These are phyloP conservation scores for Entomortierella lignicola DNA, from an alignment of 192 early-diverging fungal species.

Conservation along the genomic window DNA sequence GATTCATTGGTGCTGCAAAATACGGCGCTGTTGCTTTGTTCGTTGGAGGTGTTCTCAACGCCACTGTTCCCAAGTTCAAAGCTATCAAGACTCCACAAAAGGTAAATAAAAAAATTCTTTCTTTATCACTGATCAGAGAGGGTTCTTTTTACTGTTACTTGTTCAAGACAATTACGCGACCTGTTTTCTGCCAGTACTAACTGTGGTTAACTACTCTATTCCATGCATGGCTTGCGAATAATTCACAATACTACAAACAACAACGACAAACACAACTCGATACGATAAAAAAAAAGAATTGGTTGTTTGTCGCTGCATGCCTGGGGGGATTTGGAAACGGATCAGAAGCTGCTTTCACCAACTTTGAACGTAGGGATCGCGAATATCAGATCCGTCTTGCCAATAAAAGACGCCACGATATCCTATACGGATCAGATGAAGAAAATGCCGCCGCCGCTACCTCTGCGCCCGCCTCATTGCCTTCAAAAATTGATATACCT, in stretches of 20 bases:
- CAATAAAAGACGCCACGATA: conserved; percentile 29
- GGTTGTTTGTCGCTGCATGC: conserved; percentile 43
- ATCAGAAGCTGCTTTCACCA: conserved; percentile 46
- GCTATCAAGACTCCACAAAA: conserved; percentile 43
- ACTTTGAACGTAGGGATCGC: conserved; percentile 44
- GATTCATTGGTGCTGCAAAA: conserved; percentile 34
- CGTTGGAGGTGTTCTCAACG: conserved; percentile 27
- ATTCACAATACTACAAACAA: neutral
- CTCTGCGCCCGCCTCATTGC: too few relatives aligned
- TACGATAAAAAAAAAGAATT: conserved; percentile 24
- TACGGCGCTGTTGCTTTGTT: conserved; percentile 43
- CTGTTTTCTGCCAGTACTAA: neutral
- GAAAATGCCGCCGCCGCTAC: conserved; percentile 8
- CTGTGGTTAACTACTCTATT: neutral
- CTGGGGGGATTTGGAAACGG: conserved; percentile 52
- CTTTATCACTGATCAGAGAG: neutral
- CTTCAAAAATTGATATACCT: too few relatives aligned
- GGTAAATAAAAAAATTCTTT: conserved; percentile 3
- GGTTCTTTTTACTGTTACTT: too few relatives aligned
- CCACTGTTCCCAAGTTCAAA: conserved; percentile 31
- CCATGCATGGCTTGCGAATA: too few relatives aligned
- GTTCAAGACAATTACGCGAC: too few relatives aligned
- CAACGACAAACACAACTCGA: neutral
- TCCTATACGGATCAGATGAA: conserved; percentile 28
- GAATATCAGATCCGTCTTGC: conserved; percentile 42